Evolutionary conservation across 768 basidiomycete species (phyloP), one percentile per base, ranked within the genome.

Genomic region (Amanita brunnescens): DNA sequence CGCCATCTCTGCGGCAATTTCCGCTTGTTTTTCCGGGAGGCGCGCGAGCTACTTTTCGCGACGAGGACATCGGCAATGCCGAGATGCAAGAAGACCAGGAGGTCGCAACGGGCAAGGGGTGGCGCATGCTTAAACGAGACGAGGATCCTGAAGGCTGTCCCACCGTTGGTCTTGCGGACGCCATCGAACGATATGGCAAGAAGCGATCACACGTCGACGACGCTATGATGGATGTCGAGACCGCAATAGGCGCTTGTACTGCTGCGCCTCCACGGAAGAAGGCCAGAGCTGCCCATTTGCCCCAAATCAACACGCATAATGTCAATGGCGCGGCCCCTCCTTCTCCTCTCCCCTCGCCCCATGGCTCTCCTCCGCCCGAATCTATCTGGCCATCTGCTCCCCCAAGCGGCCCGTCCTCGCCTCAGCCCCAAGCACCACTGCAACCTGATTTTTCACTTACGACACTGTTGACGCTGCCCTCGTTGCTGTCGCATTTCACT

Each of bases 121-220:
- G 91, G 88, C 75, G 70, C 49, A 82, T 90, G 78, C 67, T 91
- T 52, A 81, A 77, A 57, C 75, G 77, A 14, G 85, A 88, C 40
- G 81, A 85, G 46, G 67, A 69, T 18, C 58, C 59, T 3, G 82
- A 81, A 47, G 64, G 70, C 32, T 59, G 63, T 35, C 73, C 73
- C 51, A 71, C 77, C 6, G 78, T 91, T 35, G 82, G 80, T 21
- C 79, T 92, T 37, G 72, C 69, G 2, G 89, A 91, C 60, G 90
- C 90, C 4, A 80, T 92, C 35, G 90, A 92, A 63, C 80, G 89
- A 43, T 91, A 85, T 64, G 85, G 88, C 57, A 88, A 87, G 80
- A 87, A 91, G 62, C 82, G 87, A 46, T 80, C 86, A 23, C 85
- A 83, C 63, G 73, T 74, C 37, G 78, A 76, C 48, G 68, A 76